Conservation (phyloP, 2,329 filamentous ascomycete species). For the Rhinocladiella mackenziei region DNA sequence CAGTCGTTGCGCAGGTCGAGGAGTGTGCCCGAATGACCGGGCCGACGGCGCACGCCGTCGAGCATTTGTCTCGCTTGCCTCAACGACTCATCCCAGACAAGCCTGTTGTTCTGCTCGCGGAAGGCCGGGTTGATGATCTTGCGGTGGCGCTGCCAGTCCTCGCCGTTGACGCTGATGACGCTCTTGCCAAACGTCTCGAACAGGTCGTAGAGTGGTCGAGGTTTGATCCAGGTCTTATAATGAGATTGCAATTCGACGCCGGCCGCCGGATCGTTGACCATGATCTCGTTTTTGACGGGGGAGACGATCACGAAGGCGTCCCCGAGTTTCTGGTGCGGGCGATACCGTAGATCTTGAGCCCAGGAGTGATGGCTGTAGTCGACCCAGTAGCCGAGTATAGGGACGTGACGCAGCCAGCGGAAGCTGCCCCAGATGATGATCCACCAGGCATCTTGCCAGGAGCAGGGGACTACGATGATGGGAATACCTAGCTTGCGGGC, state of each 20-base stretch:
- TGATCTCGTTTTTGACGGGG: slow-evolving; percentile 16
- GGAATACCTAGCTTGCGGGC: slow-evolving; percentile 22
- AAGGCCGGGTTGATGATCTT: slow-evolving; percentile 43
- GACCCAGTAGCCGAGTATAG: slow-evolving; percentile 11
- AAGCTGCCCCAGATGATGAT: slow-evolving; percentile 9
- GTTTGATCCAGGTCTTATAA: slow-evolving; percentile 21
- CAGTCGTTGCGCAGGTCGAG: slow-evolving; percentile 33
- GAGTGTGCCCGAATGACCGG: neutral
- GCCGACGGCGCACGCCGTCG: slow-evolving; percentile 1
- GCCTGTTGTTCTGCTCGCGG: slow-evolving; percentile 41
- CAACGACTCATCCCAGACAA: slow-evolving; percentile 40
- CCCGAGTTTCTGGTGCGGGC: slow-evolving; percentile 13
- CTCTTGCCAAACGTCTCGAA: slow-evolving; percentile 21
- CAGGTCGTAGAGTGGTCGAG: slow-evolving; percentile 14
- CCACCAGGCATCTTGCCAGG: slow-evolving; percentile 21
- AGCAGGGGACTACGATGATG: slow-evolving; percentile 17
- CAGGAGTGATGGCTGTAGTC: slow-evolving; percentile 16
- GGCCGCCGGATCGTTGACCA: slow-evolving; percentile 16
- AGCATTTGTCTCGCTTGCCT: slow-evolving; percentile 36
- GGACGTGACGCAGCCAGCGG: slow-evolving; percentile 1
- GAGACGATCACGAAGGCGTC: slow-evolving; percentile 18
- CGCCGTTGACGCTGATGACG: slow-evolving; percentile 23
- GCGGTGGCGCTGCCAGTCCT: slow-evolving; percentile 42
- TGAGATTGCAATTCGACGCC: slow-evolving; percentile 14
- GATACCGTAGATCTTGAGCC: slow-evolving; percentile 10